phyloP scores from a whole-genome alignment of 2,329 filamentous ascomycete genomes.

The Dothiorella sarmentorum region DNA sequence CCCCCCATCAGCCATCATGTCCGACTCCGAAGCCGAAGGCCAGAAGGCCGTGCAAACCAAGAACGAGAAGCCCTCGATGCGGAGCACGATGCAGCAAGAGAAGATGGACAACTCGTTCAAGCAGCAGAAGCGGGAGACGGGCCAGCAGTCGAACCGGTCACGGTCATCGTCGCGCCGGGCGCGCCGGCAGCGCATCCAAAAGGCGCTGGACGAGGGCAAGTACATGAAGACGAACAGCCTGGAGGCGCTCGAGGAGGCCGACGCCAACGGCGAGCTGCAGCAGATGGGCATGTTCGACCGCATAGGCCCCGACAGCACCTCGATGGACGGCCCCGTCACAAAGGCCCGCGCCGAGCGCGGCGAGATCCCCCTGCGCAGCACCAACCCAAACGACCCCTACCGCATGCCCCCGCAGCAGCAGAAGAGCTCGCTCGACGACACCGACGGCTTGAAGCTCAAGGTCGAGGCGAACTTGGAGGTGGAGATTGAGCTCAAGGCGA shows the following conservation, averaged over 20 bases:
- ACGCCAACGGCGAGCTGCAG: slow-evolving; percentile 47
- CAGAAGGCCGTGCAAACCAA: neutral
- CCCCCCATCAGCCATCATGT: slow-evolving; percentile 26
- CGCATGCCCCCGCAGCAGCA: slow-evolving; percentile 39
- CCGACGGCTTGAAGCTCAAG: slow-evolving; percentile 67
- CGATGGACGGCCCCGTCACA: slow-evolving; percentile 56
- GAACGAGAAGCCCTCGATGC: slow-evolving; percentile 31
- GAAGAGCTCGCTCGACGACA: slow-evolving; percentile 47
- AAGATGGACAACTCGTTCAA: slow-evolving; percentile 44
- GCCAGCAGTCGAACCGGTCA: slow-evolving; percentile 43
- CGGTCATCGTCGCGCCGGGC: slow-evolving; percentile 47
- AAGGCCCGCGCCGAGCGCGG: slow-evolving; percentile 52
- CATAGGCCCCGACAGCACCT: slow-evolving; percentile 54
- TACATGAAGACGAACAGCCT: slow-evolving; percentile 51
- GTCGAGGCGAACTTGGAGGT: slow-evolving; percentile 78
- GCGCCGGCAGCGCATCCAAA: slow-evolving; percentile 45
- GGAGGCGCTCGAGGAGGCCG: slow-evolving; percentile 50
- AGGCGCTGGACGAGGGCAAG: slow-evolving; percentile 46
- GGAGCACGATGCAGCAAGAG: slow-evolving; percentile 45
- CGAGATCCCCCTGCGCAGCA: slow-evolving; percentile 53
- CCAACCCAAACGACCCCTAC: slow-evolving; percentile 50
- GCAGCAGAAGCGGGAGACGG: slow-evolving; percentile 35
- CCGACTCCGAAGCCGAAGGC: slow-evolving; percentile 29
- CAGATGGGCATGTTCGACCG: slow-evolving; percentile 53
- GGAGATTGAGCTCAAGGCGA: slow-evolving; percentile 80